These are phyloP conservation scores for Fusarium decemcellulare DNA, from an alignment of 2,329 filamentous ascomycete species.

Conservation along the genomic window DNA sequence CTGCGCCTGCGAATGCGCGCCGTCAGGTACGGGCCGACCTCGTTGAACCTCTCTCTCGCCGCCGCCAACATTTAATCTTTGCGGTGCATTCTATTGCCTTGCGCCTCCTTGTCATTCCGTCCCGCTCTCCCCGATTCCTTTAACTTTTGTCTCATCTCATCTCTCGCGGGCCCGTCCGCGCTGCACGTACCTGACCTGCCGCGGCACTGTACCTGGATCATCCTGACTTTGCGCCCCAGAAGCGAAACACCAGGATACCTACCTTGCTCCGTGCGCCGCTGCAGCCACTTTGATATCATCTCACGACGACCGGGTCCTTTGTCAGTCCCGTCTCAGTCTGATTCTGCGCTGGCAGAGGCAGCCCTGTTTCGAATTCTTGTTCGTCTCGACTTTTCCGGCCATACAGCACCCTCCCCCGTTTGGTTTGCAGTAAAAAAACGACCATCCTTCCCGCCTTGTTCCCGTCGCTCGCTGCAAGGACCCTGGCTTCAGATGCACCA, in stretches of 20 bases:
- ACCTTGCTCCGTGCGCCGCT: conserved; percentile 36
- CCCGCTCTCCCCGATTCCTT: background rate
- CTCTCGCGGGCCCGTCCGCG: conserved; percentile 33
- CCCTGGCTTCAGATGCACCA: conserved; percentile 28
- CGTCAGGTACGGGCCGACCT: conserved; percentile 38
- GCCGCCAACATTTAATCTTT: conserved; percentile 4
- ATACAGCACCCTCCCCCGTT: conserved; percentile 22
- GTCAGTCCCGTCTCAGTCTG: conserved; percentile 29
- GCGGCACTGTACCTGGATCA: conserved; percentile 36
- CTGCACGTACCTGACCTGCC: conserved; percentile 35
- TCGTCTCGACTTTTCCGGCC: conserved; percentile 17
- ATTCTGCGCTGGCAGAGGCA: conserved; percentile 38
- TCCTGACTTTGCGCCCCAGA: conserved; percentile 40
- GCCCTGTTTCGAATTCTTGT: conserved; percentile 12
- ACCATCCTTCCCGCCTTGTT: conserved; percentile 37
- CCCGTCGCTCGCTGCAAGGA: conserved; percentile 30
- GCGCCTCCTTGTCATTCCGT: conserved; percentile 9
- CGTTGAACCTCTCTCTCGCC: conserved; percentile 5
- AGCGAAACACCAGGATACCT: conserved; percentile 47
- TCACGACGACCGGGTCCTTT: conserved; percentile 21
- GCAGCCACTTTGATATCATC: conserved; percentile 31
- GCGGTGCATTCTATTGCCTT: background rate
- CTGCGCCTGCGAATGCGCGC: conserved; percentile 34
- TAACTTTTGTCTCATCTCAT: conserved; percentile 12
- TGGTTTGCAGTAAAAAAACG: conserved; percentile 14